A percentile compares a stretch with the other conserved stretches of the same genome.
phyloP scores from a whole-genome alignment of 2,329 filamentous ascomycete genomes.

The Nemania diffusa region DNA sequence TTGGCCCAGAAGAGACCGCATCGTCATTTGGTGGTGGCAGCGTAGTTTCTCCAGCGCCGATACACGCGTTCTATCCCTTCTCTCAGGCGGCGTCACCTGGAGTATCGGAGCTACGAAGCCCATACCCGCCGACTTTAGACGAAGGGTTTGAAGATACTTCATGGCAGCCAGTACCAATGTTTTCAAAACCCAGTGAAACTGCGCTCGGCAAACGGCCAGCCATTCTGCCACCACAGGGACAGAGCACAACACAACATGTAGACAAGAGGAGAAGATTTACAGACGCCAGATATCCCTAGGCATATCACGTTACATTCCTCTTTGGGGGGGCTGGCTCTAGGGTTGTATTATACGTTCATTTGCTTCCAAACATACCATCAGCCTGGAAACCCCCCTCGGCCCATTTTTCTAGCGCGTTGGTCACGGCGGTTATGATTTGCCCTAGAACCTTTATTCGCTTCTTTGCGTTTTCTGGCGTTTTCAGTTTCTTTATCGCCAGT shows the following conservation, averaged over 20 bases:
- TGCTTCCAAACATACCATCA: conserved; percentile 33
- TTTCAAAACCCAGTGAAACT: conserved; percentile 24
- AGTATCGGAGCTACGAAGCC: conserved; percentile 52
- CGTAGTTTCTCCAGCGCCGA: conserved; percentile 45
- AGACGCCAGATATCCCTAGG: conserved; percentile 26
- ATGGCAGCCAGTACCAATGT: no score
- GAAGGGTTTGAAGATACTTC: no score
- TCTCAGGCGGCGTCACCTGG: conserved; percentile 47
- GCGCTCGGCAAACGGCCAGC: conserved; percentile 43
- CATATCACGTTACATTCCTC: background rate
- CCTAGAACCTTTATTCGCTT: conserved; percentile 81
- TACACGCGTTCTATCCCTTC: conserved; percentile 43
- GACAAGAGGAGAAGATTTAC: conserved; percentile 44
- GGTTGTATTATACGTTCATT: conserved; percentile 12
- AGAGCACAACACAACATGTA: conserved; percentile 38
- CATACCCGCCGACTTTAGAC: conserved; percentile 52
- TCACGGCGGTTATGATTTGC: conserved; percentile 90
- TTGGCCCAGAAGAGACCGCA: conserved; percentile 51
- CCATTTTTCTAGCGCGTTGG: conserved; percentile 73
- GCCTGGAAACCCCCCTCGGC: conserved; percentile 58
- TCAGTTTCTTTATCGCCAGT: conserved; percentile 78
- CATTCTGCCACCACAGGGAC: conserved; percentile 35
- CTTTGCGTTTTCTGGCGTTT: conserved; percentile 77
- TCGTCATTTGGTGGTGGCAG: conserved; percentile 49
- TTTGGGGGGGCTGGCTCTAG: conserved; percentile 4